Conservation (phyloP, 2,329 filamentous ascomycete species). For the Dactylonectria macrodidyma region DNA sequence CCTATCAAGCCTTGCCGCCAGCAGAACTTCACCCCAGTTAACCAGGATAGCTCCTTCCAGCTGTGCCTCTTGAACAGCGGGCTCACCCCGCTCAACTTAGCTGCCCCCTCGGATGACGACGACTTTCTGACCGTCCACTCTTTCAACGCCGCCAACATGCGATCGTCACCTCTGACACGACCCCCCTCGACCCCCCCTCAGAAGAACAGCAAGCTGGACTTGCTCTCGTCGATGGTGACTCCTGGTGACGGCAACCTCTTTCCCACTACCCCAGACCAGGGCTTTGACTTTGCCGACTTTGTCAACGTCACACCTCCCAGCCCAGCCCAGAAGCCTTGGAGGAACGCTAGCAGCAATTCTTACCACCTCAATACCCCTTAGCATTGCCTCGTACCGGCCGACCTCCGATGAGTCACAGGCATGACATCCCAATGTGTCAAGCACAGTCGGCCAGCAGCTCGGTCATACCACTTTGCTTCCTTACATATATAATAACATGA, state of each 20-base stretch:
- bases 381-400: conserved; percentile 80
- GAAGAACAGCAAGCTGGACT: too few relatives aligned
- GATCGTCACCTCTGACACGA: too few relatives aligned
- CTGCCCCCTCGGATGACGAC: conserved; percentile 81
- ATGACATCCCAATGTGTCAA: conserved; percentile 12
- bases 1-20: conserved; percentile 83
- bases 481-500: too few relatives aligned
- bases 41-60: conserved; percentile 83
- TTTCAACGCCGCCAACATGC: too few relatives aligned
- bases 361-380: conserved; percentile 69
- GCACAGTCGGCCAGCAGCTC: conserved; percentile 21
- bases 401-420: conserved; percentile 81
- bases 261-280: too few relatives aligned
- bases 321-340: conserved; percentile 91
- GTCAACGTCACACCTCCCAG: conserved; percentile 97
- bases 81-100: conserved; percentile 72
- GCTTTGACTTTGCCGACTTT: too few relatives aligned
- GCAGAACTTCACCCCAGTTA: conserved; percentile 79
- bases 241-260: too few relatives aligned
- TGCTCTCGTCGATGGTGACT: too few relatives aligned
- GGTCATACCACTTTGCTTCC: too few relatives aligned
- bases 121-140: conserved; percentile 85
- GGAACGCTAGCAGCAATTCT: conserved; percentile 77
- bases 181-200: too few relatives aligned
- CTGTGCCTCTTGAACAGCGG: conserved; percentile 78